These are phyloP conservation scores for Kazachstania psychrophila DNA, from an alignment of 805 yeast genomes.

Conservation along the genomic window DNA sequence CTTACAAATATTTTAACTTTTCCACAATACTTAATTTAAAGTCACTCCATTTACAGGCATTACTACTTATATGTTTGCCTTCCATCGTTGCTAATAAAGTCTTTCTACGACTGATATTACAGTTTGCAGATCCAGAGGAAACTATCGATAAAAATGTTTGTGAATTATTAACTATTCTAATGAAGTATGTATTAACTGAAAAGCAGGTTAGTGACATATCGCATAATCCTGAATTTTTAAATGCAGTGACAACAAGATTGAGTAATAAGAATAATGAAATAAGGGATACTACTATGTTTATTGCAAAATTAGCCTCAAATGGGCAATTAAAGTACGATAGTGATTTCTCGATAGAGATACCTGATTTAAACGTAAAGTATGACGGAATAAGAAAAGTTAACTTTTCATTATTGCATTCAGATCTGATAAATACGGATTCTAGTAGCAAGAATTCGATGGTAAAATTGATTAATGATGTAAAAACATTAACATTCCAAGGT, in stretches of 20 bases:
- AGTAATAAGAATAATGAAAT: constrained; percentile 13
- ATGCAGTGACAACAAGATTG: constrained; percentile 25
- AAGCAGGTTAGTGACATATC: constrained; percentile 10
- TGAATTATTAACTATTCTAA: constrained; percentile 13
- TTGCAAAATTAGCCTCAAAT: constrained; percentile 24
- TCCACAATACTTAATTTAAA: constrained; percentile 9
- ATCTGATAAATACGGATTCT: no score
- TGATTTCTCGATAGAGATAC: constrained; percentile 16
- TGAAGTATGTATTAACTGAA: constrained; percentile 6
- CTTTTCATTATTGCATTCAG: no score
- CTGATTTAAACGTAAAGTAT: constrained; percentile 8
- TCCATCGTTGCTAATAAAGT: background rate
- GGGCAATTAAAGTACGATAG: constrained; percentile 24
- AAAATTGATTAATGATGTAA: constrained; percentile 2
- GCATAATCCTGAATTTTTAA: constrained; percentile 14
- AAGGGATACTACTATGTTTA: constrained; percentile 29
- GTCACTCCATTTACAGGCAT: constrained; percentile 12
- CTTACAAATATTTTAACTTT: constrained; percentile 7
- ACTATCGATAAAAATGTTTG: constrained; percentile 17
- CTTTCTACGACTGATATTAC: constrained; percentile 3
- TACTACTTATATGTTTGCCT: constrained; percentile 12
- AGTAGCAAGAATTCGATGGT: constrained; percentile 6
- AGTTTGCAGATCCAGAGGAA: constrained; percentile 8
- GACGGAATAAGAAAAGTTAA: no score
- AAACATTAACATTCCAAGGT: constrained; percentile 2